A percentile compares a stretch with the other conserved stretches of the same genome.
These are phyloP conservation scores for Russula dissimulans DNA, from an alignment of 768 basidiomycete species.

Conservation along the genomic window DNA sequence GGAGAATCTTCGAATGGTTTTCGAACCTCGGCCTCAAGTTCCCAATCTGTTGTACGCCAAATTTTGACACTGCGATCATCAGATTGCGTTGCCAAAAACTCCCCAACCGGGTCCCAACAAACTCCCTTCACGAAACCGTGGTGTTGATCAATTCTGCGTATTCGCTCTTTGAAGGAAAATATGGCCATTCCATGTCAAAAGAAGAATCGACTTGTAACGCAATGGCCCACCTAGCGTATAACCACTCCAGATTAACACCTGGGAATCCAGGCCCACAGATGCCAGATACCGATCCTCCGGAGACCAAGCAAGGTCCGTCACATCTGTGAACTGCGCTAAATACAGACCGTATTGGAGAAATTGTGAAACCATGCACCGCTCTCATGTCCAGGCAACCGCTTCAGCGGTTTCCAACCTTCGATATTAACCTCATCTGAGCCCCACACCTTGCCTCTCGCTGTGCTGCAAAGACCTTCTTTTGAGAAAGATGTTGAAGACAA, in stretches of 20 bases:
- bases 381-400: slow-evolving; percentile 86
- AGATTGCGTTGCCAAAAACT: slow-evolving; percentile 95
- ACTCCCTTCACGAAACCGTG: slow-evolving; percentile 98
- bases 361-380: slow-evolving; percentile 52
- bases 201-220: not conserved
- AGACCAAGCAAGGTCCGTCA: slow-evolving; percentile 93
- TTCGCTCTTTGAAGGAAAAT: slow-evolving; percentile 45
- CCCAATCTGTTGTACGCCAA: slow-evolving; percentile 93
- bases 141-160: slow-evolving; percentile 79
- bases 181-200: not conserved
- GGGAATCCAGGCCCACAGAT: slow-evolving; percentile 87
- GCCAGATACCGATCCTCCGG: slow-evolving; percentile 88
- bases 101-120: slow-evolving; percentile 97
- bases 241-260: slow-evolving; percentile 91
- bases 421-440: slow-evolving; percentile 93
- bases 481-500: not conserved
- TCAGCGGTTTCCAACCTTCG: slow-evolving; percentile 94
- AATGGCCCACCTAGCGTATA: slow-evolving; percentile 64
- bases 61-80: slow-evolving; percentile 96
- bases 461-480: slow-evolving; percentile 32
- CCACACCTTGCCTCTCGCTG: slow-evolving; percentile 80
- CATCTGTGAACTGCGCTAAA: slow-evolving; percentile 44
- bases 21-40: slow-evolving; percentile 68
- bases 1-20: slow-evolving; percentile 94
- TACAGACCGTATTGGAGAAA: slow-evolving; percentile 2